phyloP scores from a whole-genome alignment of 1,284 basidiomycete genomes.

The Amylostereum areolatum region DNA sequence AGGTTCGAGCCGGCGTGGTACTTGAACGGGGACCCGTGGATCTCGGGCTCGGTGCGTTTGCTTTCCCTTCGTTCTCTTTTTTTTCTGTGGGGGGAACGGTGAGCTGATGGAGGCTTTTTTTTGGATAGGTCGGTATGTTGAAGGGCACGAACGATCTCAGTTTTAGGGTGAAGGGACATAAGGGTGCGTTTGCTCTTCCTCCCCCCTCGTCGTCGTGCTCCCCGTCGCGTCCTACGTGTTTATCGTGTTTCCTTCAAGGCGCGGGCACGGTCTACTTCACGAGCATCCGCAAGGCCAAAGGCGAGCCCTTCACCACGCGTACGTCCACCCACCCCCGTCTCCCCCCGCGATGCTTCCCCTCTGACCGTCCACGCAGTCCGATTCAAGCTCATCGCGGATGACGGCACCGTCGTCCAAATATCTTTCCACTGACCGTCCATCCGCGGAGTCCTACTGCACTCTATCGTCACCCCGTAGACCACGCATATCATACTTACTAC shows the following conservation, averaged over 20 bases:
- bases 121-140: conserved; percentile 57
- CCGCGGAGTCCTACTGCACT: too few species aligned
- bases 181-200: conserved; percentile 38
- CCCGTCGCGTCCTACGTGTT: too few species aligned
- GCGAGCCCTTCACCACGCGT: conserved; percentile 63
- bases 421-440: too few species aligned
- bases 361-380: conserved; percentile 41
- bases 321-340: conserved; percentile 27
- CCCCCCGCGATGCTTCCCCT: not conserved
- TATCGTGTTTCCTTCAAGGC: too few species aligned
- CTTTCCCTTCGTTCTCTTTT: not conserved
- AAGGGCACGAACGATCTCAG: conserved; percentile 74
- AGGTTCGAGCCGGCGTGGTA: conserved; percentile 70
- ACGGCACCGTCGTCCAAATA: conserved; percentile 49
- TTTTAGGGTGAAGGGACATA: conserved; percentile 67
- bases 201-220: too few species aligned
- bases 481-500: too few species aligned
- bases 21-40: conserved; percentile 70
- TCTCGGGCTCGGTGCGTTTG: conserved; percentile 55
- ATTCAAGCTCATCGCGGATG: conserved; percentile 64
- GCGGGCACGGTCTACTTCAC: conserved; percentile 76
- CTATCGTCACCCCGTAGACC: too few species aligned
- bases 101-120: not conserved
- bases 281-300: conserved; percentile 72
- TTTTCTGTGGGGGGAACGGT: too few species aligned